Base-by-base conservation (phyloP, 345 rosid species). In the Murraya koenigii region DNA sequence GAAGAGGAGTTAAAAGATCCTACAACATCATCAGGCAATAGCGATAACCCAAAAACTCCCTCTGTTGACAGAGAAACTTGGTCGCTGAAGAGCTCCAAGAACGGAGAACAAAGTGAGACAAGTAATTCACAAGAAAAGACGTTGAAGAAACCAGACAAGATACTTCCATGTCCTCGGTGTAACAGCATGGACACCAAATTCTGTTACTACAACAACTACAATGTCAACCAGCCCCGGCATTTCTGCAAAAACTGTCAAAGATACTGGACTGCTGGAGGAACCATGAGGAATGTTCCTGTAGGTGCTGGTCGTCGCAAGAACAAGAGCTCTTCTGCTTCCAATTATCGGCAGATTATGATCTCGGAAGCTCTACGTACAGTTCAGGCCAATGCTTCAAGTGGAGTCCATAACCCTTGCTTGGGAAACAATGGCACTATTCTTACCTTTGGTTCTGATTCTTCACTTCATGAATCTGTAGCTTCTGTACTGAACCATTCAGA, bases 261-360 rank as follows among this genome's bases (percentile, higher is more conserved):
- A 80, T 94, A 94, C 81, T 92, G 98, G 98, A 94, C 97, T 20
- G 92, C 94, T 1, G 98, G 98, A 41, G 98, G 98, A 49, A 86
- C 94, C 67, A 90, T 91, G 95, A 89, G 98, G 79, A 94, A 85
- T 77, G 90, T 92, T 3, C 94, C 97, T 0, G 89, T 94, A 0
- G 98, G 98, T 9, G 91, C 98, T 56, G 97, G 98, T 4, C 90
- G 98, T 0, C 92, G 97, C 66, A 94, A 90, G 87, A 92, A 88
- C 83, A 92, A 91, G 83, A 84, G 71, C 83, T 82, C 88, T 79
- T 80, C 86, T 54, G 80, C 87, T 36, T 66, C 83, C 3, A 84
- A 75, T 73, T 90, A 82, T 72, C 86, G 82, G 30, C 86, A 88
- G 75, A 52, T 80, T 26, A 49, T 86, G 80, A 86, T 86, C 13